A percentile compares a stretch with the other conserved stretches of the same genome.
phyloP scores from a whole-genome alignment of 1,284 basidiomycete species.

The Rhizoctonia solani region DNA sequence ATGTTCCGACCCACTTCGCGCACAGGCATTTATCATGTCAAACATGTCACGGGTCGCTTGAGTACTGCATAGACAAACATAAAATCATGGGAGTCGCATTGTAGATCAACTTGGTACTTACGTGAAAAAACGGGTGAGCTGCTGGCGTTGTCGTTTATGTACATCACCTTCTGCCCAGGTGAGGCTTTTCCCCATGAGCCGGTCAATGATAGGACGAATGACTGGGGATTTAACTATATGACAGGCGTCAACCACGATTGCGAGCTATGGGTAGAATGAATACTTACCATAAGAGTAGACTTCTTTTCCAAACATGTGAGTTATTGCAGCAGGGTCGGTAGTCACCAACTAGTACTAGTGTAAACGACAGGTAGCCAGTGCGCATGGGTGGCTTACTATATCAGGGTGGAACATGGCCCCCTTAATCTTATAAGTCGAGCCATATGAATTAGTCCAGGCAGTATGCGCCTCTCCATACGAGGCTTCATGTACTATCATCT shows the following conservation, averaged over 20 bases:
- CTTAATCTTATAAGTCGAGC: constrained; percentile 32
- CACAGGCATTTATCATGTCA: constrained; percentile 22
- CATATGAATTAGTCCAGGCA: constrained; percentile 20
- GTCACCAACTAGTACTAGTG: constrained; percentile 42
- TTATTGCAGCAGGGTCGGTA: constrained; percentile 42
- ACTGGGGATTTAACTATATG: constrained; percentile 40
- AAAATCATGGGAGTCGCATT: constrained; percentile 23
- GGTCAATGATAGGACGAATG: constrained; percentile 44
- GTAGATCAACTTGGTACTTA: constrained; percentile 29
- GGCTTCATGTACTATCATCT: neutral
- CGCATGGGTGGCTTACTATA: constrained; percentile 24
- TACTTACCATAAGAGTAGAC: constrained; percentile 42
- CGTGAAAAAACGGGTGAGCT: constrained; percentile 42
- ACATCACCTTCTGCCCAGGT: constrained; percentile 46
- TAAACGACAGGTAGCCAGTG: neutral
- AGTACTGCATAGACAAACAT: constrained; percentile 15
- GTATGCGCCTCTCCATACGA: constrained; percentile 8
- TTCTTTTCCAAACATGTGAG: constrained; percentile 43
- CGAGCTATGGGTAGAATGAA: neutral
- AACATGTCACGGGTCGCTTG: constrained; percentile 38
- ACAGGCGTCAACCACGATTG: constrained; percentile 13
- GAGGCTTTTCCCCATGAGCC: constrained; percentile 44
- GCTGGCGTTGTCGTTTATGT: constrained; percentile 44
- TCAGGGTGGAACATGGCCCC: constrained; percentile 32
- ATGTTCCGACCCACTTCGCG: constrained; percentile 14